Evolutionary conservation across 78 protist species (phyloP).

Genomic region (slime mould (Dictyostelium discoideum)): DNA sequence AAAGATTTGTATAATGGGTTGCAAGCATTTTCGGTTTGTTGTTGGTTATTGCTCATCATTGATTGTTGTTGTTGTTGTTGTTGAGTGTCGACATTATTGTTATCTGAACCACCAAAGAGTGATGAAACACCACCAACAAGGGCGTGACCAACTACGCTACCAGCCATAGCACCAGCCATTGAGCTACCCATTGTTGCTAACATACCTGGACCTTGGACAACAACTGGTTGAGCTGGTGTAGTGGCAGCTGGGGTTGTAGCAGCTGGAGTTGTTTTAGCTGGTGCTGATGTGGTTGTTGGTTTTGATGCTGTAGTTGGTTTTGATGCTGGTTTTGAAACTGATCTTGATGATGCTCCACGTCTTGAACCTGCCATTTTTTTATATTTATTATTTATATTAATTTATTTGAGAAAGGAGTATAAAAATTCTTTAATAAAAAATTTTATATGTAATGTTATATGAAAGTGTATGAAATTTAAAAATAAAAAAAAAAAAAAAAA

Average conservation of each 20-base stretch:
- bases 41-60: not conserved
- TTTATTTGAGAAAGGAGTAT: not conserved
- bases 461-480: not conserved
- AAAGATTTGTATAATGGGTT: slow-evolving; percentile 69
- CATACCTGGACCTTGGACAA: slow-evolving; percentile 79
- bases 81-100: not conserved
- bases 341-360: slow-evolving; percentile 65
- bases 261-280: slow-evolving; percentile 48
- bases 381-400: not conserved
- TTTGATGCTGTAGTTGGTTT: slow-evolving; percentile 23
- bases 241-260: not conserved
- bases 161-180: slow-evolving; percentile 75
- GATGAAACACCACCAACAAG: slow-evolving; percentile 60
- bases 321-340: not conserved
- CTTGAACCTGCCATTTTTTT: slow-evolving; percentile 63
- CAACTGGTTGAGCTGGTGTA: slow-evolving; percentile 28
- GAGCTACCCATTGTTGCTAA: slow-evolving; percentile 60
- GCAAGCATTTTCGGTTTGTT: not conserved
- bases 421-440: not conserved
- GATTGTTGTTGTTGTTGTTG: slow-evolving; percentile 43
- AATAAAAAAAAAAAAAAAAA: not conserved
- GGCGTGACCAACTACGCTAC: slow-evolving; percentile 69
- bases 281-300: not conserved
- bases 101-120: slow-evolving; percentile 38
- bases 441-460: not conserved